Evolutionary conservation across 192 early-diverging fungal genomes (phyloP).

Genomic region (Backusella circina): DNA sequence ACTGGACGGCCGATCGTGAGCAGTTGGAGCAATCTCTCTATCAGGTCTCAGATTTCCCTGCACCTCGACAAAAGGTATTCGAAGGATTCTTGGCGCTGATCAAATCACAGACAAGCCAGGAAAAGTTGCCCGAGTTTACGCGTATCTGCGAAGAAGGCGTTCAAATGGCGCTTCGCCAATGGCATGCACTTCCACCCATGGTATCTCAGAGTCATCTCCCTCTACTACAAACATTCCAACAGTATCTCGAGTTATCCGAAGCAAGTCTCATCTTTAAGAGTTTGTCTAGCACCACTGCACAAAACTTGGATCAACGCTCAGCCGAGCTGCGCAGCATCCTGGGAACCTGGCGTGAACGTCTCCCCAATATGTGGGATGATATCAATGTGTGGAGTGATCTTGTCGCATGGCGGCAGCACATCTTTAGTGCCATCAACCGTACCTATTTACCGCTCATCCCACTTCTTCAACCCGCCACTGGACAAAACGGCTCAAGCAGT

Average conservation of each 20-base stretch:
- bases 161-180: constrained; percentile 80
- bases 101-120: constrained; percentile 54
- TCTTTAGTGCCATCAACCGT: constrained; percentile 95
- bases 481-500: constrained; percentile 45
- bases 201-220: constrained; percentile 86
- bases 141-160: constrained; percentile 82
- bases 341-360: constrained; percentile 93
- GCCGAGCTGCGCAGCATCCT: constrained; percentile 87
- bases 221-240: constrained; percentile 91
- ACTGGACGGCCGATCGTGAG: constrained; percentile 87
- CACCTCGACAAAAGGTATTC: constrained; percentile 80
- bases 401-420: constrained; percentile 97
- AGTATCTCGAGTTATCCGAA: constrained; percentile 93
- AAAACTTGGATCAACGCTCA: constrained; percentile 85
- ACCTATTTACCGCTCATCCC: constrained; percentile 87
- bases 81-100: constrained; percentile 83
- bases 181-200: constrained; percentile 82
- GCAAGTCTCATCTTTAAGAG: constrained; percentile 87
- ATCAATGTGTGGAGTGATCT: constrained; percentile 98
- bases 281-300: constrained; percentile 71
- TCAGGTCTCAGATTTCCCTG: constrained; percentile 54
- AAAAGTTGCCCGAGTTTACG: constrained; percentile 63
- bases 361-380: constrained; percentile 96
- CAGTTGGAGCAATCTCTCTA: constrained; percentile 64
- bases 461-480: constrained; percentile 35